A percentile compares a stretch with the other conserved stretches of the same genome.
Conservation (phyloP, 257 asterid species). For the Solanum gandarillasii region DNA sequence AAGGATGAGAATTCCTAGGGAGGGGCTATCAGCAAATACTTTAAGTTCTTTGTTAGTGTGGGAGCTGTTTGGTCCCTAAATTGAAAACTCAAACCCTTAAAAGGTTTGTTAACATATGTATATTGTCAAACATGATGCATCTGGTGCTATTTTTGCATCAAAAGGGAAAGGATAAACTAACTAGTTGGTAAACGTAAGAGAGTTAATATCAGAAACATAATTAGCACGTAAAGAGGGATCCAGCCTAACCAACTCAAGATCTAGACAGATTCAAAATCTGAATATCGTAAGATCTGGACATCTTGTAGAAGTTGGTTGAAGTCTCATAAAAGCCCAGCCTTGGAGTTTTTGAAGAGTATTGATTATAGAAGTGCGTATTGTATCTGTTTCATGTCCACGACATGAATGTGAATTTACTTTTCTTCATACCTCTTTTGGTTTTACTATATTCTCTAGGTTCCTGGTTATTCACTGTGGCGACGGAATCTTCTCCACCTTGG, state of each 20-base stretch:
- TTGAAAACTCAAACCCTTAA: not conserved
- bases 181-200: not conserved
- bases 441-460: slow-evolving; percentile 40
- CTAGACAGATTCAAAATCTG: not conserved
- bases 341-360: not conserved
- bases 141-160: not conserved
- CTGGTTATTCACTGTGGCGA: slow-evolving; percentile 68
- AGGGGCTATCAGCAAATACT: not conserved
- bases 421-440: not conserved
- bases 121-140: not conserved
- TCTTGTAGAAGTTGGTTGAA: not conserved
- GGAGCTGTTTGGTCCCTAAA: not conserved
- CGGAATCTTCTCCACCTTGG: slow-evolving; percentile 64
- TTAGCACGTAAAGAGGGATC: not conserved
- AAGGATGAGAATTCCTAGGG: not conserved
- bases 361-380: not conserved
- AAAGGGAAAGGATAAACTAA: not conserved
- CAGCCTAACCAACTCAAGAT: not conserved
- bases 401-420: not conserved
- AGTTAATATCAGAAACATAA: not conserved
- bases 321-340: not conserved
- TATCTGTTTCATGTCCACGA: not conserved
- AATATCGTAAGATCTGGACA: not conserved
- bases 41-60: not conserved
- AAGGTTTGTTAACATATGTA: not conserved